phyloP scores from a whole-genome alignment of 108 stramenopile genomes.

The Aureococcus anophagefferens region DNA sequence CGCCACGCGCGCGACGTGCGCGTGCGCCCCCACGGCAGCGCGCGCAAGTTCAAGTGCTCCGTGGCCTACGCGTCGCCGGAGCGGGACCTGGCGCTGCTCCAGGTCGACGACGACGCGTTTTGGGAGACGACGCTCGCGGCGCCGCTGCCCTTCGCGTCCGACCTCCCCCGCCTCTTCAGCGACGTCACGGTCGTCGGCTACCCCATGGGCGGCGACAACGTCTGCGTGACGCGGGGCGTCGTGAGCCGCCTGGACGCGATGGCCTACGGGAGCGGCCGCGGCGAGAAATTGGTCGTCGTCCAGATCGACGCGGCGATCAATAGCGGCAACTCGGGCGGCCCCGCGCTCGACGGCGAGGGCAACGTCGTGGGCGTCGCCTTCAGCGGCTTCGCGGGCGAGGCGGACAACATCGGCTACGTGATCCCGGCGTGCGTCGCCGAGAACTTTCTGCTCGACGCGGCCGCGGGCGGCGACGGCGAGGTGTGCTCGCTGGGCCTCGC shows the following conservation, averaged over 20 bases:
- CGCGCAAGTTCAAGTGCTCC: slow-evolving; percentile 34
- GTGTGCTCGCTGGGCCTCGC: slow-evolving; percentile 32
- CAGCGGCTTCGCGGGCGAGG: slow-evolving; percentile 31
- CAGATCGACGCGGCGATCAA: slow-evolving; percentile 67
- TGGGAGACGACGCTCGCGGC: not conserved
- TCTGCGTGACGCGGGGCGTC: slow-evolving; percentile 58
- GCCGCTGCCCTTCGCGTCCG: slow-evolving; percentile 11
- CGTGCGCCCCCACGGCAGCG: slow-evolving; percentile 40
- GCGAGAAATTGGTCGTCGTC: slow-evolving; percentile 41
- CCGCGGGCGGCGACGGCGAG: slow-evolving; percentile 35
- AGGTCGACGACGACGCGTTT: slow-evolving; percentile 36
- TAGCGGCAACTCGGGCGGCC: slow-evolving; percentile 54
- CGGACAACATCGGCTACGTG: slow-evolving; percentile 59
- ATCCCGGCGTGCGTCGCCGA: slow-evolving; percentile 46
- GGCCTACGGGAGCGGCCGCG: slow-evolving; percentile 36
- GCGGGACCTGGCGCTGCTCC: slow-evolving; percentile 51
- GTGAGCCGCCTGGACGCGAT: slow-evolving; percentile 55
- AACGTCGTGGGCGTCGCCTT: slow-evolving; percentile 57
- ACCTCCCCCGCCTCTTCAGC: slow-evolving; percentile 42
- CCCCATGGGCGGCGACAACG: slow-evolving; percentile 49
- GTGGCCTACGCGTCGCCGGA: slow-evolving; percentile 46
- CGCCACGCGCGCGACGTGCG: slow-evolving; percentile 48
- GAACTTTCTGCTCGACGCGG: slow-evolving; percentile 35
- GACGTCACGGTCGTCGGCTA: slow-evolving; percentile 56
- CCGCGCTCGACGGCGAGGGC: slow-evolving; percentile 41